Percentiles rank a stretch among this genome's conserved stretches.
phyloP scores from a whole-genome alignment of 1,284 basidiomycete genomes.

The Fomes fomentarius region DNA sequence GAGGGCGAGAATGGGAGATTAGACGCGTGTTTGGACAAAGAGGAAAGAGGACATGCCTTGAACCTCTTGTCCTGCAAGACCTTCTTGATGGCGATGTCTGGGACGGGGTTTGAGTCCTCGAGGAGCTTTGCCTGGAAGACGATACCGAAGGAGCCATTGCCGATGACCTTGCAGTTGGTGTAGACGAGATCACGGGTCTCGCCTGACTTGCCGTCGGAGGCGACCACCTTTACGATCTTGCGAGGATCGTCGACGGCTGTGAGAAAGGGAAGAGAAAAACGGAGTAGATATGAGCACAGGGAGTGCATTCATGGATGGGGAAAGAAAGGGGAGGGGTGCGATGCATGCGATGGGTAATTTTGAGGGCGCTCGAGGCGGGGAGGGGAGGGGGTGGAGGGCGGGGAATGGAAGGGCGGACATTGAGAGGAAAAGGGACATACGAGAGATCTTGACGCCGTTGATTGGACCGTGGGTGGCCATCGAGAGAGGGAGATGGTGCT shows the following conservation, averaged over 20 bases:
- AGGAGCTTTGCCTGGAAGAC: conserved; percentile 90
- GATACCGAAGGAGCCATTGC: conserved; percentile 98
- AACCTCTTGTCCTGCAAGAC: conserved; percentile 99
- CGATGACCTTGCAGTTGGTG: conserved; percentile 98
- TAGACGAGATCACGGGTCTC: conserved; percentile 90
- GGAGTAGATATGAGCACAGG: conserved; percentile 17
- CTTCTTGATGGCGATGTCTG: conserved; percentile 99
- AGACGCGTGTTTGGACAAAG: conserved; percentile 1
- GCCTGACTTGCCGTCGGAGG: conserved; percentile 93
- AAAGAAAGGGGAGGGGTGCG: conserved; percentile 21
- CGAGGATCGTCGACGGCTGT: conserved; percentile 91
- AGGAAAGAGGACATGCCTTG: conserved; percentile 71
- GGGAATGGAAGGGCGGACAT: conserved; percentile 31
- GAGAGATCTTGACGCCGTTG: conserved; percentile 89
- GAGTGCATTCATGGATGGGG: conserved; percentile 23
- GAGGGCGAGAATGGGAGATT: neutral
- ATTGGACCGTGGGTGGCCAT: conserved; percentile 84
- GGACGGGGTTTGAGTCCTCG: conserved; percentile 60
- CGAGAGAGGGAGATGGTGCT: conserved; percentile 28
- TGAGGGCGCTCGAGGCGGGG: too few species aligned
- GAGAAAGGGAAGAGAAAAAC: conserved; percentile 21
- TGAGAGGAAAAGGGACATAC: conserved; percentile 54
- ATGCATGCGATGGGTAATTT: conserved; percentile 27
- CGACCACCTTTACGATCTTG: conserved; percentile 93
- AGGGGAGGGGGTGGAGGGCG: conserved; percentile 8